A percentile compares a stretch with the other conserved stretches of the same genome.
Conservation (phyloP, 2,329 filamentous ascomycete genomes). For the Exophiala alcalophila region DNA sequence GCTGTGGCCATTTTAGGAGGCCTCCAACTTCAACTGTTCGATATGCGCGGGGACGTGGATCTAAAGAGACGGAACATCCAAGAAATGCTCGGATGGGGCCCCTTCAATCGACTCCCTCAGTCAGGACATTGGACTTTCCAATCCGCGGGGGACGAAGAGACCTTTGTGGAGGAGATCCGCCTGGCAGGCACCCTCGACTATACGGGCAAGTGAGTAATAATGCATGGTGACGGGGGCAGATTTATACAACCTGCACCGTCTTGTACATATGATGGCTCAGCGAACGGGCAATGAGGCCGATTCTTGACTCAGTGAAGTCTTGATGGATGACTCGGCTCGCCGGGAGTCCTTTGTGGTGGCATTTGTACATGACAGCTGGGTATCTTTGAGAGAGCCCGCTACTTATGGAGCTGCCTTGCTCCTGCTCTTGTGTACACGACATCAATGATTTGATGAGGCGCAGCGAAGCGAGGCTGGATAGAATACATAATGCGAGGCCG, state of each 20-base stretch:
- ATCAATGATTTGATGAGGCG: no score
- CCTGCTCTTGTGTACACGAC: no score
- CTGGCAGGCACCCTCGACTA: slow-evolving; percentile 42
- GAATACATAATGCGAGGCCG: no score
- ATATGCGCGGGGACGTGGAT: slow-evolving; percentile 40
- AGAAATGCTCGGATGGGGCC: slow-evolving; percentile 35
- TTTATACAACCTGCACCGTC: slow-evolving; percentile 3
- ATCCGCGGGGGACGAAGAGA: slow-evolving; percentile 40
- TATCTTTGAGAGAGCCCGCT: no score
- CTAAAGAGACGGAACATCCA: slow-evolving; percentile 32
- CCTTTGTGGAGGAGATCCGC: slow-evolving; percentile 42
- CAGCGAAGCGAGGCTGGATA: no score
- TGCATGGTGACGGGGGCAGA: no score
- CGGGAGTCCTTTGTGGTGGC: slow-evolving; percentile 1
- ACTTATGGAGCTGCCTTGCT: no score
- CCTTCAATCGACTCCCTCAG: slow-evolving; percentile 36
- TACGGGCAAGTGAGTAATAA: slow-evolving; percentile 24
- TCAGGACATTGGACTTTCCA: slow-evolving; percentile 44
- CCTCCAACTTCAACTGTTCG: slow-evolving; percentile 43
- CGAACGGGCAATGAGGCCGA: no score
- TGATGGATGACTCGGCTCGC: not conserved
- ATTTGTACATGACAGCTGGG: no score
- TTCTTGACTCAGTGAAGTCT: not conserved
- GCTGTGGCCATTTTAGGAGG: slow-evolving; percentile 45
- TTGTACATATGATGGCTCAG: slow-evolving; percentile 16